These are phyloP conservation scores for Ormosia emarginata DNA, from an alignment of 306 rosid species.

Conservation along the genomic window DNA sequence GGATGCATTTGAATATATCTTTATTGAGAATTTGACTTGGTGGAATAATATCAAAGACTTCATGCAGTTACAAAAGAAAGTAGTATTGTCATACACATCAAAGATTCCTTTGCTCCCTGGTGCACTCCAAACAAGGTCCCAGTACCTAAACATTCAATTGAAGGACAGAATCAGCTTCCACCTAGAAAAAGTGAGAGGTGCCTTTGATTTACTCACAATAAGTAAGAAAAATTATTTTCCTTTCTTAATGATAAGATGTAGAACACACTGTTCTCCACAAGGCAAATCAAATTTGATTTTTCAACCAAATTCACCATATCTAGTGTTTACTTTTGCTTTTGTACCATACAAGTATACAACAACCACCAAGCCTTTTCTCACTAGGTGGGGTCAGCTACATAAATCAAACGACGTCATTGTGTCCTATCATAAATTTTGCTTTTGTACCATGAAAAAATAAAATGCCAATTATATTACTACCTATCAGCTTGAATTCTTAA, in stretches of 20 bases:
- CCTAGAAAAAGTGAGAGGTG: neutral
- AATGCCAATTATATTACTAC: neutral
- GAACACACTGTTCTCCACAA: neutral
- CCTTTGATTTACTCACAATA: slow-evolving; percentile 9
- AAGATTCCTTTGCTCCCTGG: slow-evolving; percentile 83
- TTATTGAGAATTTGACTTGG: slow-evolving; percentile 2
- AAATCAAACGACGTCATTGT: no score
- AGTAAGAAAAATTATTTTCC: neutral
- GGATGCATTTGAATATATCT: slow-evolving; percentile 15
- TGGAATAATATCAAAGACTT: neutral
- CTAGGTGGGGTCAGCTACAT: no score
- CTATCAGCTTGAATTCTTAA: neutral
- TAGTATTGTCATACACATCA: slow-evolving; percentile 72
- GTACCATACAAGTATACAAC: no score
- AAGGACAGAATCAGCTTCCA: slow-evolving; percentile 30
- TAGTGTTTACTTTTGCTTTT: neutral
- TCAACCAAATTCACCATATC: neutral
- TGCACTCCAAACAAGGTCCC: slow-evolving; percentile 96
- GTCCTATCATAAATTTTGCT: no score
- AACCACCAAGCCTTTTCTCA: no score
- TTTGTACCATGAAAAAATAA: neutral
- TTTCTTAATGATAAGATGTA: neutral
- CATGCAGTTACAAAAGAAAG: neutral
- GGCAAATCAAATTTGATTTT: slow-evolving; percentile 7
- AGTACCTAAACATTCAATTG: slow-evolving; percentile 65